Evolutionary conservation across 2,329 filamentous ascomycete species (phyloP).

Genomic region (Myriangium duriaei): DNA sequence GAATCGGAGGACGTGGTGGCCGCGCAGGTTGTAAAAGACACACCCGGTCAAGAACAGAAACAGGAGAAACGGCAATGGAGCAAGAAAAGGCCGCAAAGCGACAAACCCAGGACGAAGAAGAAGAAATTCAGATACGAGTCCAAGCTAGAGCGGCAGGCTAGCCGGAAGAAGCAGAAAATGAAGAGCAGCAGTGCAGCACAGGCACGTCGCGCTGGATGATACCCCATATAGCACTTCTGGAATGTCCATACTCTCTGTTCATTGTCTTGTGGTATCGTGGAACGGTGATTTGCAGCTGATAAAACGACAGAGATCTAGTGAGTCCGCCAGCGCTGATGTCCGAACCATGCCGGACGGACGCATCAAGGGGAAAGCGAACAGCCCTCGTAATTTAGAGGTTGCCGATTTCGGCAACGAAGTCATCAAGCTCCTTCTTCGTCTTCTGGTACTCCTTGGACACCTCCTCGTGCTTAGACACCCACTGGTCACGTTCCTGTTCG

Average conservation of each 20-base stretch:
- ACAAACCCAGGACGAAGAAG: slow-evolving; percentile 42
- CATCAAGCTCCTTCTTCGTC: slow-evolving; percentile 81
- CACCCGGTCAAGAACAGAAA: slow-evolving; percentile 17
- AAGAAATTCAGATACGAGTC: slow-evolving; percentile 89
- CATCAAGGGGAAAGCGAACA: too few species aligned
- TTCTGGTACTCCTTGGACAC: slow-evolving; percentile 79
- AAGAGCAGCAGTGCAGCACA: slow-evolving; percentile 61
- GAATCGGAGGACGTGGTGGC: slow-evolving; percentile 18
- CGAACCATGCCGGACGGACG: neutral
- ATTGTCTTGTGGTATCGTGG: slow-evolving; percentile 11
- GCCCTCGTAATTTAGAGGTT: slow-evolving; percentile 84
- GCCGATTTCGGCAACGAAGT: slow-evolving; percentile 82
- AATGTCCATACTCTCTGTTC: slow-evolving; percentile 9
- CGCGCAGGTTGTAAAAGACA: slow-evolving; percentile 22
- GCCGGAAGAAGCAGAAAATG: slow-evolving; percentile 49
- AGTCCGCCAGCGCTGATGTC: neutral
- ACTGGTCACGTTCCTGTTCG: slow-evolving; percentile 80
- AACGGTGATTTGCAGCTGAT: slow-evolving; percentile 2
- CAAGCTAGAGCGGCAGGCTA: slow-evolving; percentile 62
- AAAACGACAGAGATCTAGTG: slow-evolving; percentile 9
- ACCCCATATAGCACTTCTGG: slow-evolving; percentile 2
- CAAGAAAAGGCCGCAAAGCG: slow-evolving; percentile 40
- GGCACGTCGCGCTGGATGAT: slow-evolving; percentile 32
- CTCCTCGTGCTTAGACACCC: slow-evolving; percentile 97
- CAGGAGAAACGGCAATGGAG: slow-evolving; percentile 17